Evolutionary conservation across 2,329 filamentous ascomycete genomes (phyloP), one percentile per base, ranked within the genome.

Genomic region (Parafenestella ontariensis): DNA sequence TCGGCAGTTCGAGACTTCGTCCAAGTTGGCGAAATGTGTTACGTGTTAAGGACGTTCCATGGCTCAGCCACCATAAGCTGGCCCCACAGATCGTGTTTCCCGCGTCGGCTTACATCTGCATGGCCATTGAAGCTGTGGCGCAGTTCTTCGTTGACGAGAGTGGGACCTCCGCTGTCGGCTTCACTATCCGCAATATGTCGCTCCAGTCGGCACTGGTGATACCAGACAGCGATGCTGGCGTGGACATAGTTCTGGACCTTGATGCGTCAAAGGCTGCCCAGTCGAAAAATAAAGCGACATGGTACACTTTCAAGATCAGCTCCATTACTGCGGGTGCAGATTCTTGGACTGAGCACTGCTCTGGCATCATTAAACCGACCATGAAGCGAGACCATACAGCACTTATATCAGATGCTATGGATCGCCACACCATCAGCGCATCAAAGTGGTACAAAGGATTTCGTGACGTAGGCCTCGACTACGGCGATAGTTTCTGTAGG

Each of bases 11-110:
- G 0, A 49, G 49, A 3, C 33, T 70, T 1, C 65, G 76, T 9
- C 78, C 79, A 0, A 46, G 55, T 0, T 85, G 79, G 78, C 64
- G 78, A 1, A 80, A 79, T 39, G 41, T 79, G 2, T 58, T 83
- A 0, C 64, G 69, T 1, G 49, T 77, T 1, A 65, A 68, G 0
- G 72, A 82, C 24, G 52, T 76, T 0, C 75, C 78, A 0, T 85
- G 82, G 82, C 48, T 83, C 1, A 56, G 59, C 0, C 77, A 81
- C 40, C 80, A 85, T 56, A 28, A 47, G 20, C 6, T 69, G 2
- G 66, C 74, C 1, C 65, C 66, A 0, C 64, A 77, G 6, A 61
- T 76, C 1, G 62, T 83, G 0, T 78, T 79, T 31, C 82, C 82
- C 0, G 77, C 60, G 2, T 76, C 81, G 1, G 81, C 70, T 0